These are phyloP conservation scores for Pichia cactophila DNA, from an alignment of 1,139 yeast species.

Conservation along the genomic window DNA sequence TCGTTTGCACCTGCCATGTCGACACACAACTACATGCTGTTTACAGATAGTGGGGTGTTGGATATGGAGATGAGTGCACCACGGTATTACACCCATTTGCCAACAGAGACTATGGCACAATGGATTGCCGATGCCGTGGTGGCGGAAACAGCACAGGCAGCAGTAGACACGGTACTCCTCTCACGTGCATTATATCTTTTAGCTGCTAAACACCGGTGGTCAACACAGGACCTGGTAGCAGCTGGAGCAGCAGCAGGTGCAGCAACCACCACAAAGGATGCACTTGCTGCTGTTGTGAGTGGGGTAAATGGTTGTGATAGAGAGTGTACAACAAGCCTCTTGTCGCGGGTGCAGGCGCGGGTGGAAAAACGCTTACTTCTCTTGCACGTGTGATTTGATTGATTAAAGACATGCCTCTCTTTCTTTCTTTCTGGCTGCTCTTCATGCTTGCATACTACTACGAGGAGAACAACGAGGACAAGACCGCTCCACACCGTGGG, in stretches of 20 bases:
- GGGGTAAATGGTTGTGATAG: neutral
- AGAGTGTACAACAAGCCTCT: neutral
- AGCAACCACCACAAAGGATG: neutral
- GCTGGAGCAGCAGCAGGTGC: neutral
- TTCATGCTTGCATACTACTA: constrained; percentile 49
- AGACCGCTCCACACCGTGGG: constrained; percentile 74
- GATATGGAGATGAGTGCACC: neutral
- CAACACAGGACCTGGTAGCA: neutral
- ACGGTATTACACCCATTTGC: neutral
- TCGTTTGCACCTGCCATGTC: too few relatives aligned
- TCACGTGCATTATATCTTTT: neutral
- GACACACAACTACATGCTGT: neutral
- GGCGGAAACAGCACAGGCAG: neutral
- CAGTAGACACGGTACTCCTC: neutral
- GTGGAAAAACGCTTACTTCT: neutral
- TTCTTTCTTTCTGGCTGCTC: neutral
- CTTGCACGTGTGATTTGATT: too few relatives aligned
- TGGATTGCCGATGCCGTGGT: neutral
- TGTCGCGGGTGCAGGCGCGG: neutral
- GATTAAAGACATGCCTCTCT: too few relatives aligned
- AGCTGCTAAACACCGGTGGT: neutral
- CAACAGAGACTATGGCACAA: neutral
- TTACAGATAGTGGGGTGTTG: too few relatives aligned
- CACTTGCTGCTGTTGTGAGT: neutral
- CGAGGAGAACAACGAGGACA: constrained; percentile 54